A percentile compares a stretch with the other conserved stretches of the same genome.
phyloP scores from a whole-genome alignment of 768 basidiomycete species.

The Sarcomyxa edulis region DNA sequence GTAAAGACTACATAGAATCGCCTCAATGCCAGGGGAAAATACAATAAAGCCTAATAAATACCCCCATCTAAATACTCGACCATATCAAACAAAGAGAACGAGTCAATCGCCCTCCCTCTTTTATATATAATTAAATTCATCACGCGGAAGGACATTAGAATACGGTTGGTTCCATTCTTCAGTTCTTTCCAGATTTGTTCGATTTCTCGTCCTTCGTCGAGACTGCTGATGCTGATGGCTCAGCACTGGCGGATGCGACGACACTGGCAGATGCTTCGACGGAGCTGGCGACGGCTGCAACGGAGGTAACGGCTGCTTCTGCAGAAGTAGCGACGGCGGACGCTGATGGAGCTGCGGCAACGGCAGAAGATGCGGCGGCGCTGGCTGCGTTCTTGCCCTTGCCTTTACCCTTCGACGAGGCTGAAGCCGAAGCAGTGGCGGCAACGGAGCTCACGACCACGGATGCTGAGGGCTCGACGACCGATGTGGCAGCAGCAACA shows the following conservation, averaged over 20 bases:
- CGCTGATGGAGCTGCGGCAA: constrained; percentile 4
- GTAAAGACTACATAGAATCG: too few species aligned
- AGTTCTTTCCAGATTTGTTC: too few species aligned
- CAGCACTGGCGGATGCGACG: neutral
- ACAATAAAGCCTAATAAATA: too few species aligned
- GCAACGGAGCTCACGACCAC: constrained; percentile 1
- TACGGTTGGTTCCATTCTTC: too few species aligned
- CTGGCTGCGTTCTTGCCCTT: constrained; percentile 7
- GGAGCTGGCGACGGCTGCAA: neutral
- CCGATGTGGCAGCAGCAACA: constrained; percentile 6
- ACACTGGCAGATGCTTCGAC: neutral
- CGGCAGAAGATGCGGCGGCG: constrained; percentile 1
- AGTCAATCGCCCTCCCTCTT: too few species aligned
- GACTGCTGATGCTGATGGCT: constrained; percentile 1
- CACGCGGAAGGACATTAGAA: too few species aligned
- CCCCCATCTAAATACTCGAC: too few species aligned
- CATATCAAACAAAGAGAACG: too few species aligned
- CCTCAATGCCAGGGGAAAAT: too few species aligned
- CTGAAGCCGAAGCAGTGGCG: constrained; percentile 4
- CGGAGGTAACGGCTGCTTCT: constrained; percentile 1
- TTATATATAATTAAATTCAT: too few species aligned
- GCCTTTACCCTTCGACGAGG: constrained; percentile 3
- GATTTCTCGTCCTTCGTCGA: neutral
- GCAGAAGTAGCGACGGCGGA: neutral
- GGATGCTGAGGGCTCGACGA: neutral